A percentile compares a stretch with the other conserved stretches of the same genome.
phyloP scores from a whole-genome alignment of 148 eudicot genomes.

The Spergularia marina region DNA sequence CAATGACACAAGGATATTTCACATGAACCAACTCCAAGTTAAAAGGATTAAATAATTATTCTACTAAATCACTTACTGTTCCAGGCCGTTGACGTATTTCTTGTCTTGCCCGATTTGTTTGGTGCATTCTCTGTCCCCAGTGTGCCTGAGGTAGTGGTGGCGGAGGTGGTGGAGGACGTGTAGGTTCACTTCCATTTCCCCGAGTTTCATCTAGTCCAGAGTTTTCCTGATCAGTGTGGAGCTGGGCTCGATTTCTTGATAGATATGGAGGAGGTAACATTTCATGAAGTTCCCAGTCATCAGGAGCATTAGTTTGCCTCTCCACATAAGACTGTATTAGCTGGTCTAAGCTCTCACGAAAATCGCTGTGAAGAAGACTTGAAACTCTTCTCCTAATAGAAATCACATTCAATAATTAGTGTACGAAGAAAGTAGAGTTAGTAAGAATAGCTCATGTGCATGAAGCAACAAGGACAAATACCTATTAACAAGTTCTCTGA shows the following conservation, averaged over 20 bases:
- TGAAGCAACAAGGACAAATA: constrained; percentile 16
- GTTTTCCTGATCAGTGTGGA: constrained; percentile 35
- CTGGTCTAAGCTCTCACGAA: constrained; percentile 80
- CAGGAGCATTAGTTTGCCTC: constrained; percentile 62
- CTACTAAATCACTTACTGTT: constrained; percentile 47
- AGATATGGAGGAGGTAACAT: constrained; percentile 32
- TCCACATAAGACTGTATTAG: constrained; percentile 80
- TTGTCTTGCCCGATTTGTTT: constrained; percentile 40
- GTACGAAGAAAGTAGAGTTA: background rate
- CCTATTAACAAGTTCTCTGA: constrained; percentile 82
- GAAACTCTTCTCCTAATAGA: constrained; percentile 79
- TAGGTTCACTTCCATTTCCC: constrained; percentile 27
- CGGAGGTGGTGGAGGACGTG: constrained; percentile 33
- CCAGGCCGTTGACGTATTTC: constrained; percentile 40
- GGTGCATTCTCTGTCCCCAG: constrained; percentile 45
- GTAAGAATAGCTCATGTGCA: background rate
- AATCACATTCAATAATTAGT: constrained; percentile 12
- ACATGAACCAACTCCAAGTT: background rate
- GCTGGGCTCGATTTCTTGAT: constrained; percentile 43
- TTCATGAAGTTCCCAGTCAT: constrained; percentile 58
- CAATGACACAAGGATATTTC: background rate
- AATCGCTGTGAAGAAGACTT: constrained; percentile 82
- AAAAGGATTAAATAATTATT: constrained; percentile 3
- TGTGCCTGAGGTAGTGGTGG: constrained; percentile 34
- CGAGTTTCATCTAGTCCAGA: constrained; percentile 22